These are phyloP conservation scores for Hypoxylon sp. DNA, from an alignment of 2,329 filamentous ascomycete species.

Conservation along the genomic window DNA sequence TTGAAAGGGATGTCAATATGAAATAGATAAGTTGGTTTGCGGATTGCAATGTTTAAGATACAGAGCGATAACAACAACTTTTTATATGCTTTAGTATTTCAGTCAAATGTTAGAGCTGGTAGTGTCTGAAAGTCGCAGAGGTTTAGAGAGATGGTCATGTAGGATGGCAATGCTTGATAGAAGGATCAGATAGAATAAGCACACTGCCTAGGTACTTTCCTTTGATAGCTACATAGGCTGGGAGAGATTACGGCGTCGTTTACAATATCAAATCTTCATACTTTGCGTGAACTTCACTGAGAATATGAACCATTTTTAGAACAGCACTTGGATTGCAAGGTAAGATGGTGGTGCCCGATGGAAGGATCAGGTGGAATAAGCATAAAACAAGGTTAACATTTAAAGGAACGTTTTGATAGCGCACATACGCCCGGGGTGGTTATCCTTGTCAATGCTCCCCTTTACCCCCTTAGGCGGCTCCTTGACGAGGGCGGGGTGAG, in stretches of 20 bases:
- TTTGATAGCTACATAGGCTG: not conserved
- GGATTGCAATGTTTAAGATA: not conserved
- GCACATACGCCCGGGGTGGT: not conserved
- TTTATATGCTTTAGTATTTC: slow-evolving; percentile 1
- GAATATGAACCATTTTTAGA: slow-evolving; percentile 3
- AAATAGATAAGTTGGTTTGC: slow-evolving; percentile 3
- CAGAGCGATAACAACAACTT: slow-evolving; percentile 5
- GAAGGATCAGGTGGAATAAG: slow-evolving; percentile 2
- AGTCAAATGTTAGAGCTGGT: not conserved
- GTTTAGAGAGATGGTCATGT: slow-evolving; percentile 6
- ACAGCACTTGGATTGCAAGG: not conserved
- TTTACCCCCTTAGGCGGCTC: not conserved
- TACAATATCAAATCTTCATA: slow-evolving; percentile 1
- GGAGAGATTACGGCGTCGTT: not conserved
- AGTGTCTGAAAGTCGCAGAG: not conserved
- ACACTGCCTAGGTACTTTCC: not conserved
- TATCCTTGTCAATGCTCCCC: not conserved
- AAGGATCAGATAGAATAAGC: not conserved
- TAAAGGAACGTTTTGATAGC: not conserved
- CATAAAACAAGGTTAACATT: slow-evolving; percentile 4
- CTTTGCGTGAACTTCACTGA: not conserved
- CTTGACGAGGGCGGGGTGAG: not conserved
- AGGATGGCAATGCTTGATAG: slow-evolving; percentile 5
- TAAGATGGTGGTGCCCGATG: not conserved
- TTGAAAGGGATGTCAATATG: slow-evolving; percentile 8